Percentiles rank a stretch among this genome's conserved stretches.
phyloP scores from a whole-genome alignment of 345 rosid genomes.

The Bruguiera sexangula region DNA sequence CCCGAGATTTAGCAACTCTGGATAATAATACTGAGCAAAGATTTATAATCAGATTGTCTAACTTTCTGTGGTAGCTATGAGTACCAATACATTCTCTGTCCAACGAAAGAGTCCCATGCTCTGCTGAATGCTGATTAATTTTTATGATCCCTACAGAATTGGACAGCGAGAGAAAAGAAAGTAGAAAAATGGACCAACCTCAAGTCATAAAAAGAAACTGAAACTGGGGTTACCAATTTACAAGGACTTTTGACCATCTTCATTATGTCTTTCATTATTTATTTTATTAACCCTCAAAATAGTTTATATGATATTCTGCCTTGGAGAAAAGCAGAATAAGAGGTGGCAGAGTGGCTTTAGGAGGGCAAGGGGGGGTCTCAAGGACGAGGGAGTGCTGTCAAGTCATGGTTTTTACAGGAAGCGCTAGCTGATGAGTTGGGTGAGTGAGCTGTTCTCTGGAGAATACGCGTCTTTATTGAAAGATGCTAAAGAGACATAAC shows the following conservation, averaged over 20 bases:
- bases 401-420: constrained; percentile 16
- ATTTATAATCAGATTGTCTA: too few relatives aligned
- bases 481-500: constrained; percentile 38
- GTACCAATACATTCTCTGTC: constrained; percentile 13
- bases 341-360: background rate
- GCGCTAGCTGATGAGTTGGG: constrained; percentile 15
- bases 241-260: constrained; percentile 35
- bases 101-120: constrained; percentile 13
- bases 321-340: constrained; percentile 13
- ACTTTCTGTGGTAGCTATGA: too few relatives aligned
- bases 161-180: constrained; percentile 26
- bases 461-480: constrained; percentile 43
- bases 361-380: background rate
- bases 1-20: too few relatives aligned
- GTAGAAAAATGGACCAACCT: constrained; percentile 35
- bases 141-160: constrained; percentile 17
- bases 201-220: constrained; percentile 19
- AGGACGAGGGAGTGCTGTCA: constrained; percentile 22
- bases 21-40: too few relatives aligned
- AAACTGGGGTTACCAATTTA: constrained; percentile 30
- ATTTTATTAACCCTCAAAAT: constrained; percentile 8
- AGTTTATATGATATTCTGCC: constrained; percentile 14
- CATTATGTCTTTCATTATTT: background rate
- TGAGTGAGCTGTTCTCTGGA: constrained; percentile 25
- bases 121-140: constrained; percentile 12